Evolutionary conservation across 1,139 yeast species (phyloP), one percentile per base, ranked within the genome.

Genomic region (Barnettozyma hawaiiensis): DNA sequence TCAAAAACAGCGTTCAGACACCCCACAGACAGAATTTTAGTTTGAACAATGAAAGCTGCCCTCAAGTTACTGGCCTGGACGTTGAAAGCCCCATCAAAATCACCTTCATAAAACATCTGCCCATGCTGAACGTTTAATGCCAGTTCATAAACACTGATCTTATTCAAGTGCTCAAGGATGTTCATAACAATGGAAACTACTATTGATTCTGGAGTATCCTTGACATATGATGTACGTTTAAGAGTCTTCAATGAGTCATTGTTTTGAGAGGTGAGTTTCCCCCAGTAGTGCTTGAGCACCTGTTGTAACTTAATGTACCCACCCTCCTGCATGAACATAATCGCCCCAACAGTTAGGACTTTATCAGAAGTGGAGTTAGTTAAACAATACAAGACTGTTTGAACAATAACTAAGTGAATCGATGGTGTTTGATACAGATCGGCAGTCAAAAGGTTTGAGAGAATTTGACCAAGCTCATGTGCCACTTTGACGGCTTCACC

Each of bases 321-420:
- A 3, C 71, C 75, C 21, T 60, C 52, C 50, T 76, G 80, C 45
- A 75, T 63, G 44, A 76, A 70, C 7, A 69, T 53, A 21, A 75
- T 64, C 0, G 71, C 70, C 31, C 76, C 70, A 0, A 78, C 58
- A 0, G 81, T 75, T 36, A 65, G 59, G 5, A 64, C 34, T 24
- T 58, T 55, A 5, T 62, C 67, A 11, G 55, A 34, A 26, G 42
- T 46, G 4, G 54, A 41, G 32, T 53, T 57, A 5, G 49, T 45
- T 22, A 52, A 59, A 59, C 50, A 66, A 50, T 42, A 75, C 58
- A 47, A 50, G 16, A 52, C 33, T 1, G 55, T 46, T 35, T 53
- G 47, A 4, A 52, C 33, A 35, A 52, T 23, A 1, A 51, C 49
- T 34, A 53, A 24, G 11, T 47, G 41, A 12, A 43, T 31, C 6